Percentiles rank a stretch among this genome's conserved stretches.
phyloP scores from a whole-genome alignment of 1,139 yeast species.

The Hemisphaericaspora xylofermentans region DNA sequence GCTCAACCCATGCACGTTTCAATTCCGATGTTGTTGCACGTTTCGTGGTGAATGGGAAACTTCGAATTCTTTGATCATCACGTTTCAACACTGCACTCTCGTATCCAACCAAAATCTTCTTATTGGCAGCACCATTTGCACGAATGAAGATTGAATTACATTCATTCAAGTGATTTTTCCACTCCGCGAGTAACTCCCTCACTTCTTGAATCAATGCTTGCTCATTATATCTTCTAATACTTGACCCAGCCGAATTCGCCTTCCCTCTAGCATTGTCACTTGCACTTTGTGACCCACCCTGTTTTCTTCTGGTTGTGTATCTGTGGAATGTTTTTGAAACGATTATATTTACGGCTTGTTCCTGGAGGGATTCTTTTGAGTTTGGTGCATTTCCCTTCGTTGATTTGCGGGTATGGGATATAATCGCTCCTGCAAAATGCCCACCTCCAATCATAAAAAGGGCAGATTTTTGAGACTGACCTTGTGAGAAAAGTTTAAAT shows the following conservation, averaged over 20 bases:
- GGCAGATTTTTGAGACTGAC: slow-evolving; percentile 49
- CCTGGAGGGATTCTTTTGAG: slow-evolving; percentile 41
- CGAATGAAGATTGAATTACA: slow-evolving; percentile 77
- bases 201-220: slow-evolving; percentile 78
- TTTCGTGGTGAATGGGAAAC: slow-evolving; percentile 85
- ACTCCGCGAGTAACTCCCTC: slow-evolving; percentile 58
- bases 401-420: slow-evolving; percentile 65
- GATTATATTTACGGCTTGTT: slow-evolving; percentile 63
- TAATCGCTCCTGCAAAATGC: slow-evolving; percentile 93
- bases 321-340: slow-evolving; percentile 89
- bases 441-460: slow-evolving; percentile 97
- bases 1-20: slow-evolving; percentile 79
- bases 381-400: slow-evolving; percentile 55
- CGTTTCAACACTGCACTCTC: slow-evolving; percentile 49
- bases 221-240: slow-evolving; percentile 86
- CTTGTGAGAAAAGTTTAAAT: slow-evolving; percentile 32
- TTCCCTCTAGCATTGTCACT: slow-evolving; percentile 90
- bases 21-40: slow-evolving; percentile 85
- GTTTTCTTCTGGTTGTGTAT: slow-evolving; percentile 94
- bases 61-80: slow-evolving; percentile 58
- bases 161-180: slow-evolving; percentile 59
- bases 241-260: slow-evolving; percentile 95
- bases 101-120: slow-evolving; percentile 66
- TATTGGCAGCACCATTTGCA: slow-evolving; percentile 75
- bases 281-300: slow-evolving; percentile 96